Conservation (phyloP, 495 filamentous ascomycete species). For the Neurospora terricola region DNA sequence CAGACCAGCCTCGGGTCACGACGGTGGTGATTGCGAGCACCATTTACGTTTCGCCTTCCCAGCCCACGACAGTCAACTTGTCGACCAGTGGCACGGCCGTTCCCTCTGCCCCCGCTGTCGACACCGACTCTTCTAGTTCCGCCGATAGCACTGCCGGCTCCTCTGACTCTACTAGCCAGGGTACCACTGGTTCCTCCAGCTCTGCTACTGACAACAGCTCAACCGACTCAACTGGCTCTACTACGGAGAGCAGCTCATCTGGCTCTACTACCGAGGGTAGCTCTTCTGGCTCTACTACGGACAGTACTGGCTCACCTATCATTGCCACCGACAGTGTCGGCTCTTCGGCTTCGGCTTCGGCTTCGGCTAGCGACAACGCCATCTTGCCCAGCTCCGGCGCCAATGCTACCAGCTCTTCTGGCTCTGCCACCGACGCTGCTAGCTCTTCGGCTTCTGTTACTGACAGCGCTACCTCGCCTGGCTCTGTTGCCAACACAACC, state of each 20-base stretch:
- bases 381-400: background rate
- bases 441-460: background rate
- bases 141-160: background rate
- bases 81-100: background rate
- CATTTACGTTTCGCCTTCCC: constrained; percentile 11
- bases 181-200: background rate
- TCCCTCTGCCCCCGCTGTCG: background rate
- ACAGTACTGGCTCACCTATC: background rate
- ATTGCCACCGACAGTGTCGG: background rate
- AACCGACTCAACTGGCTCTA: background rate
- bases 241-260: background rate
- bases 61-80: background rate
- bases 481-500: background rate
- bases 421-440: background rate
- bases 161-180: background rate
- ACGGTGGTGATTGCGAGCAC: constrained; percentile 20
- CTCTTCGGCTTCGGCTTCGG: background rate
- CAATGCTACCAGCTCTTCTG: background rate
- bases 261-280: background rate
- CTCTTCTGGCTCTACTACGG: background rate
- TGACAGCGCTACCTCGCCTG: background rate
- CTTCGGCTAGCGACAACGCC: background rate
- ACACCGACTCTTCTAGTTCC: background rate
- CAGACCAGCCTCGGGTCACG: constrained; percentile 7
- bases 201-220: background rate